These are phyloP conservation scores for Prillingera fragicola DNA, from an alignment of 1,284 basidiomycete species.

Conservation along the genomic window DNA sequence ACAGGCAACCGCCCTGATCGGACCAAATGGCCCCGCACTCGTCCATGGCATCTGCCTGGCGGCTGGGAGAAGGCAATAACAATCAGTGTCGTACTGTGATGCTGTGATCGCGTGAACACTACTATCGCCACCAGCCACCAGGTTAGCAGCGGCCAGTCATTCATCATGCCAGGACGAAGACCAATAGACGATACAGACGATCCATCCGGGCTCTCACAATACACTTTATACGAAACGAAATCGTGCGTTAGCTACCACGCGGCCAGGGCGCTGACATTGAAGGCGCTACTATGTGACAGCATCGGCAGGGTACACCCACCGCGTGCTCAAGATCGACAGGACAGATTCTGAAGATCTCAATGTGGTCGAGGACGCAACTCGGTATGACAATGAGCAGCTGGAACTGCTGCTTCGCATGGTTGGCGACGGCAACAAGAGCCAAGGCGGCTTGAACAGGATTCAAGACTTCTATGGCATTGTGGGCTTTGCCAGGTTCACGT, in stretches of 20 bases:
- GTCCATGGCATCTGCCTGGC: too few species aligned
- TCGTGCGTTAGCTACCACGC: slow-evolving; percentile 40
- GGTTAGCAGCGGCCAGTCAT: too few species aligned
- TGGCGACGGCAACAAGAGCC: slow-evolving; percentile 82
- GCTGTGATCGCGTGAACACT: too few species aligned
- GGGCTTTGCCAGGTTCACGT: slow-evolving; percentile 83
- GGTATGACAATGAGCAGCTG: slow-evolving; percentile 85
- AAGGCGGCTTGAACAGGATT: slow-evolving; percentile 79
- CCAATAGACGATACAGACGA: slow-evolving; percentile 26
- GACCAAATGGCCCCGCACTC: too few species aligned
- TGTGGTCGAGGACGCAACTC: slow-evolving; percentile 76
- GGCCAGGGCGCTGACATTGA: not conserved
- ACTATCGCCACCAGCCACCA: too few species aligned
- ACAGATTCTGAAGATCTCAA: slow-evolving; percentile 66
- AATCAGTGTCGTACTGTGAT: too few species aligned
- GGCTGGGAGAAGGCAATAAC: too few species aligned
- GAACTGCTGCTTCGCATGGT: slow-evolving; percentile 86
- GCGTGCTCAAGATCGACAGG: slow-evolving; percentile 86
- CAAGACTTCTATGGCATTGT: slow-evolving; percentile 61
- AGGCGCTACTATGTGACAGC: slow-evolving; percentile 81
- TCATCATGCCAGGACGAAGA: too few species aligned
- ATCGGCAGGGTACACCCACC: slow-evolving; percentile 58
- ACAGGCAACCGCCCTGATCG: too few species aligned
- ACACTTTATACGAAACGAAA: slow-evolving; percentile 83
- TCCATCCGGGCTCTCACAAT: slow-evolving; percentile 59